Percentiles rank a stretch among this genome's conserved stretches.
Evolutionary conservation across 495 filamentous ascomycete genomes (phyloP).

Genomic region (Mytilinidion resinicola): DNA sequence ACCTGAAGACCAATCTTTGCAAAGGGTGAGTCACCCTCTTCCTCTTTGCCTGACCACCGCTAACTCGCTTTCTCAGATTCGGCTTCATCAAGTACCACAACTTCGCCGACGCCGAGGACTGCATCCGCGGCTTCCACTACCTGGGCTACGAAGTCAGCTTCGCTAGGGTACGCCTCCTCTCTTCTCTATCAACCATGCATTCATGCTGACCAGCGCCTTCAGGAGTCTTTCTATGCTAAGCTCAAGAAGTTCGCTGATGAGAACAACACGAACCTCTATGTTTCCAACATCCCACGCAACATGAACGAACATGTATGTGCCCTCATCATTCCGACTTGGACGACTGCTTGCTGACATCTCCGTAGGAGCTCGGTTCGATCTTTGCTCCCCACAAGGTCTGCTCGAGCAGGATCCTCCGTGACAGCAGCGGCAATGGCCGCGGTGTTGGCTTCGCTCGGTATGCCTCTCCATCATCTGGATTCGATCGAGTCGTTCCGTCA

Average conservation of each 20-base stretch:
- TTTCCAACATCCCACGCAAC: constrained; percentile 85
- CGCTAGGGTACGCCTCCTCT: constrained; percentile 57
- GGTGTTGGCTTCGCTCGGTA: constrained; percentile 97
- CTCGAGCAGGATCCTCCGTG: constrained; percentile 88
- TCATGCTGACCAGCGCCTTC: not conserved
- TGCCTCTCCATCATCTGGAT: constrained; percentile 25
- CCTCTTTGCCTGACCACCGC: not conserved
- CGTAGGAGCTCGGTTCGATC: constrained; percentile 63
- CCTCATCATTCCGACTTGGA: not conserved
- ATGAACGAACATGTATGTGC: constrained; percentile 77
- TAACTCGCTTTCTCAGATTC: constrained; percentile 54
- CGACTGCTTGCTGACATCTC: too few relatives aligned
- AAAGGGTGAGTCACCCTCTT: constrained; percentile 65
- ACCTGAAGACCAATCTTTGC: constrained; percentile 80
- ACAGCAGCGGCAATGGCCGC: constrained; percentile 82
- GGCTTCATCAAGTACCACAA: constrained; percentile 92
- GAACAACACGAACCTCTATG: constrained; percentile 87
- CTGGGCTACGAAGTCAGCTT: constrained; percentile 96
- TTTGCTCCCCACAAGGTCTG: constrained; percentile 79
- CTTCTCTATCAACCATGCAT: not conserved
- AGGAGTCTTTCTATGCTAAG: constrained; percentile 95
- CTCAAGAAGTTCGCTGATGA: constrained; percentile 87
- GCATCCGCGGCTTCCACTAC: constrained; percentile 91
- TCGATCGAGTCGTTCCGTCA: not conserved
- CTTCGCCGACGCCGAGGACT: constrained; percentile 82